phyloP scores from a whole-genome alignment of 441 rosid species.

The Capsella rubella region DNA sequence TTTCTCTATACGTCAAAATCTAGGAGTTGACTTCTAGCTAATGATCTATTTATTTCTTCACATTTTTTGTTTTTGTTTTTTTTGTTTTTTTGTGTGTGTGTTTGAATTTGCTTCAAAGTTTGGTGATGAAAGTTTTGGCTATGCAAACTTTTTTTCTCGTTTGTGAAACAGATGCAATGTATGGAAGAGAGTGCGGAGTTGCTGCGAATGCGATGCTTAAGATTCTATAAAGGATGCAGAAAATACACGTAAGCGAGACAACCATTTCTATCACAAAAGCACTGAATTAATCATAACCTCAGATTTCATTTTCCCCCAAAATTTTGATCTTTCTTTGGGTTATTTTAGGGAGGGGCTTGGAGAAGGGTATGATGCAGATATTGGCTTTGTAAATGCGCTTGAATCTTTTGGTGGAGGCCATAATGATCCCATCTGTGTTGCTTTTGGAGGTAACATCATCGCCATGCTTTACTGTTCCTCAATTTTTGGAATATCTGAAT shows the following conservation, averaged over 20 bases:
- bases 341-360: conserved; percentile 88
- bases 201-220: conserved; percentile 77
- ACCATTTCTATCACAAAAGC: too few species aligned
- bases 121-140: too few species aligned
- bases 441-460: conserved; percentile 79
- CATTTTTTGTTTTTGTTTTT: too few species aligned
- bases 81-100: too few species aligned
- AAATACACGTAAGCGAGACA: conserved; percentile 75
- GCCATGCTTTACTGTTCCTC: not conserved
- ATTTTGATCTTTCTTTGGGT: conserved; percentile 17
- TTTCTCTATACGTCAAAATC: conserved; percentile 12
- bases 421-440: conserved; percentile 90
- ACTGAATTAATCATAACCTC: too few species aligned
- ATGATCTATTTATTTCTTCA: too few species aligned
- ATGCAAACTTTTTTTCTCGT: not conserved
- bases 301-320: too few species aligned
- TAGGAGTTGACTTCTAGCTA: conserved; percentile 25
- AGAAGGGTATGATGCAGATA: conserved; percentile 93
- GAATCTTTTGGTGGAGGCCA: conserved; percentile 98
- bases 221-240: conserved; percentile 89
- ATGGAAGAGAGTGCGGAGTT: conserved; percentile 88
- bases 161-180: conserved; percentile 71
- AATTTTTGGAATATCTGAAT: not conserved
- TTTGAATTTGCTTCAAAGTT: too few species aligned
- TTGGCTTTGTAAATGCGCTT: conserved; percentile 91